These are phyloP conservation scores for Murraya koenigii DNA, from an alignment of 345 rosid genomes.

Conservation along the genomic window DNA sequence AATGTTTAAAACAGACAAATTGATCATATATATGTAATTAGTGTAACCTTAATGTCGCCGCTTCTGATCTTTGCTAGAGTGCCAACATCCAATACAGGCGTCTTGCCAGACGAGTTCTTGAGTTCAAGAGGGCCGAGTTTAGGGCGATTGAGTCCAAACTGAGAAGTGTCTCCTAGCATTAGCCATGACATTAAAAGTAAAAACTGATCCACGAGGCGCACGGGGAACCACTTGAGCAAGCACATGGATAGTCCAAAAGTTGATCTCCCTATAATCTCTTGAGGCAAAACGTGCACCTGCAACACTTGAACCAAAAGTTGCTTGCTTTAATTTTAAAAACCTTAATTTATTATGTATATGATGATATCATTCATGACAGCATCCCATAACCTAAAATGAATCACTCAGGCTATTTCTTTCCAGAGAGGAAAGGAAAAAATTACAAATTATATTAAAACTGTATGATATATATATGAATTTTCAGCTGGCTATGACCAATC, in stretches of 20 bases:
- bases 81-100: slow-evolving; percentile 85
- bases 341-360: background rate
- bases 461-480: background rate
- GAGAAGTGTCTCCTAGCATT: slow-evolving; percentile 61
- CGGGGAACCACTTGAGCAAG: slow-evolving; percentile 78
- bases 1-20: background rate
- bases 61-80: slow-evolving; percentile 62
- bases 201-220: slow-evolving; percentile 56
- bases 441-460: background rate
- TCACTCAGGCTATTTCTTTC: background rate
- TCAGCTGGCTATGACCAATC: slow-evolving; percentile 8
- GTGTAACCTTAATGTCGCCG: slow-evolving; percentile 68
- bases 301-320: background rate
- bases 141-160: slow-evolving; percentile 62
- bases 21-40: too few relatives aligned
- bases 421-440: background rate
- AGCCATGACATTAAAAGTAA: slow-evolving; percentile 51
- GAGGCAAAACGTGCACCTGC: slow-evolving; percentile 92
- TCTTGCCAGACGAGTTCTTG: slow-evolving; percentile 65
- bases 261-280: slow-evolving; percentile 75
- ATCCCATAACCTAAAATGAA: background rate
- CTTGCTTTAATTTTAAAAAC: background rate
- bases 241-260: slow-evolving; percentile 78
- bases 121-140: slow-evolving; percentile 75
- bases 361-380: slow-evolving; percentile 5